Evolutionary conservation across 140 eudicot species (phyloP).

Genomic region (Anethum foeniculum): DNA sequence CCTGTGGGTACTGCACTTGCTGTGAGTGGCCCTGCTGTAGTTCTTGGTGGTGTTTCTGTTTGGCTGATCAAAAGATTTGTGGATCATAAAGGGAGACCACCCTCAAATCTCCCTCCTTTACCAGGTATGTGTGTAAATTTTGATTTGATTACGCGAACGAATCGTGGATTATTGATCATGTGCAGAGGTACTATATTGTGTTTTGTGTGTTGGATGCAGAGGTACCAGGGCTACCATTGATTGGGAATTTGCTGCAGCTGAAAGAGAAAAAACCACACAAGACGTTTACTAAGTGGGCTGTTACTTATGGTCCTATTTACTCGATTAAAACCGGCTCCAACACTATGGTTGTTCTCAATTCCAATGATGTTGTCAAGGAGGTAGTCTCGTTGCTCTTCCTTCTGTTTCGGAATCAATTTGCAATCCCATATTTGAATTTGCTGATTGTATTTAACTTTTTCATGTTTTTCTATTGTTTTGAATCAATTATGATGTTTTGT

Average conservation of each 20-base stretch:
- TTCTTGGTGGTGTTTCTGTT: constrained; percentile 44
- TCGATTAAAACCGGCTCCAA: constrained; percentile 60
- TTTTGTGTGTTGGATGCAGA: constrained; percentile 27
- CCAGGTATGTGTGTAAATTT: constrained; percentile 39
- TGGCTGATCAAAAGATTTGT: constrained; percentile 35
- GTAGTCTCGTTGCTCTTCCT: constrained; percentile 20
- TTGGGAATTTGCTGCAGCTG: constrained; percentile 66
- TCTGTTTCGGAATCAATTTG: neutral
- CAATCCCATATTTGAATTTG: neutral
- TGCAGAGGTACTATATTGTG: neutral
- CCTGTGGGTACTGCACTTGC: neutral
- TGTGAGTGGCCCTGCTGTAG: constrained; percentile 12
- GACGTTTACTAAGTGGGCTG: constrained; percentile 71
- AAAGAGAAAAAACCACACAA: constrained; percentile 80
- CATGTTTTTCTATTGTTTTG: neutral
- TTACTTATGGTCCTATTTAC: constrained; percentile 72
- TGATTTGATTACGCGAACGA: too few relatives aligned
- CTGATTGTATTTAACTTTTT: neutral
- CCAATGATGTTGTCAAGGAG: constrained; percentile 66
- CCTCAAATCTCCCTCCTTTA: constrained; percentile 29
- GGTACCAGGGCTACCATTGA: constrained; percentile 64
- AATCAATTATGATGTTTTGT: too few relatives aligned
- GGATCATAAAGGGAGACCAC: constrained; percentile 27
- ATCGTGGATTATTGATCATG: neutral
- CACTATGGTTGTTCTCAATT: constrained; percentile 55